Percentiles rank a stretch among this genome's conserved stretches.
These are phyloP conservation scores for Penicillium argentinense DNA, from an alignment of 495 filamentous ascomycete genomes.

Conservation along the genomic window DNA sequence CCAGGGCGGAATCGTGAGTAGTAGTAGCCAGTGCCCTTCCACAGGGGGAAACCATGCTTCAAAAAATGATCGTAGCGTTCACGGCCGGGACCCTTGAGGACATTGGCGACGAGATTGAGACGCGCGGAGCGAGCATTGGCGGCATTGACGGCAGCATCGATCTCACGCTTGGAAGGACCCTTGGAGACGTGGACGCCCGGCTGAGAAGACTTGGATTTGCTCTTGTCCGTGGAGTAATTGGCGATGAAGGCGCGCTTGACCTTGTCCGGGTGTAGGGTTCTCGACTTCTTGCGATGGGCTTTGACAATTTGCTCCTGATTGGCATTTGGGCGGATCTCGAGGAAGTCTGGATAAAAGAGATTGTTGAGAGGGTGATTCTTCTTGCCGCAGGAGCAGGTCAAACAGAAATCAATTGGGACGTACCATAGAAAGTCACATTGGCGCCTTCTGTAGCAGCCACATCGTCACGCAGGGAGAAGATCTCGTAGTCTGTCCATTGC, in stretches of 20 bases:
- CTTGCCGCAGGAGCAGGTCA: too few relatives aligned
- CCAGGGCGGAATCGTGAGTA: conserved; percentile 92
- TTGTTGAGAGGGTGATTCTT: neutral
- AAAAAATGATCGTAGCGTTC: conserved; percentile 97
- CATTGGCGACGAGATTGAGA: conserved; percentile 76
- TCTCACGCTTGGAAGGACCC: conserved; percentile 67
- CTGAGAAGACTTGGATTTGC: conserved; percentile 53
- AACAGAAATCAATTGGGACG: neutral
- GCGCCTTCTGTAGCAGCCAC: conserved; percentile 71
- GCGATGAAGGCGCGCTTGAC: conserved; percentile 79
- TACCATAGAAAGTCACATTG: conserved; percentile 87
- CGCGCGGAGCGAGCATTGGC: conserved; percentile 80
- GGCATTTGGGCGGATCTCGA: conserved; percentile 71
- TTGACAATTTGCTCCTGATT: conserved; percentile 88
- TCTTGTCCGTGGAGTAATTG: conserved; percentile 63
- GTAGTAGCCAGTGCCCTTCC: conserved; percentile 98
- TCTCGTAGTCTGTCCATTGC: conserved; percentile 98
- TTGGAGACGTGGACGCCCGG: conserved; percentile 67
- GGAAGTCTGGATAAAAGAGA: conserved; percentile 57
- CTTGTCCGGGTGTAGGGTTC: conserved; percentile 89
- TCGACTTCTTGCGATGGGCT: conserved; percentile 85
- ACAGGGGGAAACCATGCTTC: conserved; percentile 87
- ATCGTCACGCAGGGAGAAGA: conserved; percentile 92
- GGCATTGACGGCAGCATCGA: conserved; percentile 70
- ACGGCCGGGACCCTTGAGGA: conserved; percentile 75